These are phyloP conservation scores for Anastatica hierochuntica DNA, from an alignment of 345 rosid genomes.

Conservation along the genomic window DNA sequence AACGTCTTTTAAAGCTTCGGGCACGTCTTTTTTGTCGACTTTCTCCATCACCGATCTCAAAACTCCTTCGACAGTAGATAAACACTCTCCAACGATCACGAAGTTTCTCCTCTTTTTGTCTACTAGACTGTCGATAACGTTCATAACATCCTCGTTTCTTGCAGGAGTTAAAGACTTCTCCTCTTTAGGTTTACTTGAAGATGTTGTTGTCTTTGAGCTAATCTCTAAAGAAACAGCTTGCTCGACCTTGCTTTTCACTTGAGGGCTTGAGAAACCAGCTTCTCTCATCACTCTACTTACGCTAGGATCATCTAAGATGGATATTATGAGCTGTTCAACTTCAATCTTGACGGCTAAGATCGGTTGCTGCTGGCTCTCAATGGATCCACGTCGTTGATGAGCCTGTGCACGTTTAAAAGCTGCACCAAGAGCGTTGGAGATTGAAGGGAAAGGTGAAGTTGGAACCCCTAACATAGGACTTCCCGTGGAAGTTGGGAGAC, in stretches of 20 bases:
- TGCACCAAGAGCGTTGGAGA: constrained; percentile 89
- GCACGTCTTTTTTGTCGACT: constrained; percentile 49
- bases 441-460: constrained; percentile 50
- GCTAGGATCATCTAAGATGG: constrained; percentile 91
- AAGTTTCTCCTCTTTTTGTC: constrained; percentile 36
- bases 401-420: constrained; percentile 99
- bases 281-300: constrained; percentile 98
- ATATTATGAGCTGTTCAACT: constrained; percentile 78
- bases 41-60: constrained; percentile 53
- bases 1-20: constrained; percentile 42
- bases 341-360: constrained; percentile 84
- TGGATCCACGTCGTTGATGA: constrained; percentile 85
- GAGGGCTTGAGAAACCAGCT: constrained; percentile 91
- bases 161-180: constrained; percentile 16
- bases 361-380: constrained; percentile 88
- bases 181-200: constrained; percentile 43
- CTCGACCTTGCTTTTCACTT: constrained; percentile 77
- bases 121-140: constrained; percentile 47
- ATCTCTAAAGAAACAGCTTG: constrained; percentile 55
- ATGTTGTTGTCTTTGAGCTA: constrained; percentile 33
- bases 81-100: constrained; percentile 71
- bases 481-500: constrained; percentile 74
- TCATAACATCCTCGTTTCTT: constrained; percentile 51
- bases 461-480: constrained; percentile 52
- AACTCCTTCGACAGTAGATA: constrained; percentile 42